These are phyloP conservation scores for Entoloma clypeatum DNA, from an alignment of 1,284 basidiomycete genomes.

Conservation along the genomic window DNA sequence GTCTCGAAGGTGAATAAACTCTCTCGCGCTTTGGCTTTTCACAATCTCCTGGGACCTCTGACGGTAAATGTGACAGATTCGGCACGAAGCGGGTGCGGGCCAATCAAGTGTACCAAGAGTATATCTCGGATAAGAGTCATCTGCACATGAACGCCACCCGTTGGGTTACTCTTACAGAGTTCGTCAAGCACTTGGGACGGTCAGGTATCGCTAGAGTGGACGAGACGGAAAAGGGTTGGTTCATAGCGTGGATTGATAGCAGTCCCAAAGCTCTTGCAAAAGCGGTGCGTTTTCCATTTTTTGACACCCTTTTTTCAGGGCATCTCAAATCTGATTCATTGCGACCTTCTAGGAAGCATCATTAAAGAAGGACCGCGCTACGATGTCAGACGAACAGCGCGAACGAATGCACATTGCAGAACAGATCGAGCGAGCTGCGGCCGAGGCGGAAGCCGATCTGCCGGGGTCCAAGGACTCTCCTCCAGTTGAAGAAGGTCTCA, in stretches of 20 bases:
- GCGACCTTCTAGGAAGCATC: slow-evolving; percentile 63
- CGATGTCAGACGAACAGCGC: slow-evolving; percentile 91
- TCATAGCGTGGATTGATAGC: slow-evolving; percentile 95
- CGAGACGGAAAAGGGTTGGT: slow-evolving; percentile 98
- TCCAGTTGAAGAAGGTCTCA: slow-evolving; percentile 56
- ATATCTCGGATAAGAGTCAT: slow-evolving; percentile 93
- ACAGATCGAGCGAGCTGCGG: slow-evolving; percentile 85
- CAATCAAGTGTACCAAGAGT: slow-evolving; percentile 97
- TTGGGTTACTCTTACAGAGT: slow-evolving; percentile 96
- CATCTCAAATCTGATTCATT: slow-evolving; percentile 2
- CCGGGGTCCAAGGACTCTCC: slow-evolving; percentile 37
- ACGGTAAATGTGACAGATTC: slow-evolving; percentile 50
- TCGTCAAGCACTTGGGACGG: slow-evolving; percentile 87
- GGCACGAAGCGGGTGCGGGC: slow-evolving; percentile 91
- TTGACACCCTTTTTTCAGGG: slow-evolving; percentile 5
- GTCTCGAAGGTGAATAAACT: slow-evolving; percentile 78
- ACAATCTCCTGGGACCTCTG: neutral
- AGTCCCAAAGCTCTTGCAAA: slow-evolving; percentile 91
- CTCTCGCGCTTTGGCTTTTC: slow-evolving; percentile 22
- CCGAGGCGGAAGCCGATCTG: slow-evolving; percentile 34
- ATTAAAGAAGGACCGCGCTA: slow-evolving; percentile 88
- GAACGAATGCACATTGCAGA: slow-evolving; percentile 88
- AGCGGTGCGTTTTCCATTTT: slow-evolving; percentile 51
- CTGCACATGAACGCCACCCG: slow-evolving; percentile 98
- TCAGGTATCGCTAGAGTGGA: slow-evolving; percentile 89